These are phyloP conservation scores for Fraxinus excelsior DNA, from an alignment of 257 asterid species.

Conservation along the genomic window DNA sequence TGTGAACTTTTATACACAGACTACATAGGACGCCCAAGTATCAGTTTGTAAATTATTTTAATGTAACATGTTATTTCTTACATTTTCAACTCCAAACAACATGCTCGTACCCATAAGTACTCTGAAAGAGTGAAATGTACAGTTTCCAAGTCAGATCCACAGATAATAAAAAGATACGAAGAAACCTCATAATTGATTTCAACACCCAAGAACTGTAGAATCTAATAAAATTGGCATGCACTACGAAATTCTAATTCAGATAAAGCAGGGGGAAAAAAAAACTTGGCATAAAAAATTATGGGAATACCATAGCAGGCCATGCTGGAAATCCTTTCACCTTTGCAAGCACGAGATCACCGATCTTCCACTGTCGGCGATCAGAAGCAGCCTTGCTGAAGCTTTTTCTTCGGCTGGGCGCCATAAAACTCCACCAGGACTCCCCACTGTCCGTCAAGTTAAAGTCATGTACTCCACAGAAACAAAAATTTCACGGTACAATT, in stretches of 20 bases:
- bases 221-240: neutral
- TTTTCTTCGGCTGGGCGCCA: slow-evolving; percentile 85
- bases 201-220: neutral
- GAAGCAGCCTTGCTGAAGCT: slow-evolving; percentile 63
- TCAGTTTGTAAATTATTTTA: neutral
- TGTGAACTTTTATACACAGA: neutral
- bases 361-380: slow-evolving; percentile 72
- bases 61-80: neutral
- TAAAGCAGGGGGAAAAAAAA: neutral
- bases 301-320: slow-evolving; percentile 87
- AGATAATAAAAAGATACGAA: neutral
- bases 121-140: neutral
- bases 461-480: slow-evolving; percentile 22
- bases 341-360: slow-evolving; percentile 95
- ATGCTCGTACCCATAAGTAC: neutral
- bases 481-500: slow-evolving; percentile 1
- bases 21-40: neutral
- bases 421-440: slow-evolving; percentile 34
- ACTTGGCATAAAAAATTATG: neutral
- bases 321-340: slow-evolving; percentile 93
- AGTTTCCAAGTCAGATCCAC: neutral
- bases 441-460: slow-evolving; percentile 25
- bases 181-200: neutral
- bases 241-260: neutral
- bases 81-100: neutral